A percentile compares a stretch with the other conserved stretches of the same genome.
Conservation (phyloP, 768 basidiomycete species). For the Rhizopogon sp. region DNA sequence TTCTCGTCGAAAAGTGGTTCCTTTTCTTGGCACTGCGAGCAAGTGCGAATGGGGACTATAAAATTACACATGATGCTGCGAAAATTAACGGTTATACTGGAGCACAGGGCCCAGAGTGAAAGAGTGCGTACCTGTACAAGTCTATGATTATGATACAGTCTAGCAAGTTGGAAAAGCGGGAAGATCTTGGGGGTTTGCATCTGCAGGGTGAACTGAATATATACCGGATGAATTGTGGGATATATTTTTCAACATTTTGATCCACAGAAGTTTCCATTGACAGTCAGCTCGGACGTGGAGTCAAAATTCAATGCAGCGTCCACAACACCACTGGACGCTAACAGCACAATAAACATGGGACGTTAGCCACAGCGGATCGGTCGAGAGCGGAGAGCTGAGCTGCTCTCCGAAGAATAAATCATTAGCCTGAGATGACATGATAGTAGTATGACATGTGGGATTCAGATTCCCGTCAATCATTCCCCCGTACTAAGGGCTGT, state of each 20-base stretch:
- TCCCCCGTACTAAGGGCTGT: too few relatives aligned
- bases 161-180: background rate
- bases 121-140: background rate
- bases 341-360: too few relatives aligned
- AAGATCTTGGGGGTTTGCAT: background rate
- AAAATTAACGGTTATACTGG: background rate
- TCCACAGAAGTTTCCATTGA: background rate
- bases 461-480: too few relatives aligned
- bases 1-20: conserved; percentile 22
- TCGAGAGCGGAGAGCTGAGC: background rate
- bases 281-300: background rate
- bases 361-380: background rate
- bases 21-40: conserved; percentile 20
- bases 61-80: conserved; percentile 23
- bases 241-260: background rate
- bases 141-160: background rate
- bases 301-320: too few relatives aligned
- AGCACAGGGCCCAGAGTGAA: background rate
- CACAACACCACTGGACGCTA: too few relatives aligned
- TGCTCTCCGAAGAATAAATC: too few relatives aligned
- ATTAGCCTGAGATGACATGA: too few relatives aligned
- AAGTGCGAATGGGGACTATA: conserved; percentile 25
- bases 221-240: background rate
- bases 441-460: too few relatives aligned
- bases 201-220: background rate